Conservation (phyloP, 768 basidiomycete species). For the Lactifluus subvellereus region DNA sequence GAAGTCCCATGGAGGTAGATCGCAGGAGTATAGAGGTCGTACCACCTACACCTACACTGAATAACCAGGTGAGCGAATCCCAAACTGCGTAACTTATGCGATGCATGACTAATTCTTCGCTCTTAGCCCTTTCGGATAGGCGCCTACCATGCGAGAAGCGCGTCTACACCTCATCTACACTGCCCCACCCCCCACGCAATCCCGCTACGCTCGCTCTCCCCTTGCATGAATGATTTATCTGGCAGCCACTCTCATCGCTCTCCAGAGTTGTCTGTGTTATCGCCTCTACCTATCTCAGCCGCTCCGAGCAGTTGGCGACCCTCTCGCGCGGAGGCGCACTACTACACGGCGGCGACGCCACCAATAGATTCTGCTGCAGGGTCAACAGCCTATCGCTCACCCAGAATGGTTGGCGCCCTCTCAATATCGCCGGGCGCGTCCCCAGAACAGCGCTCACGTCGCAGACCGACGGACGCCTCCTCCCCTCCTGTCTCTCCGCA, state of each 20-base stretch:
- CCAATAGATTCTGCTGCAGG: background rate
- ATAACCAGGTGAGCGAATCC: background rate
- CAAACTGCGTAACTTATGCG: background rate
- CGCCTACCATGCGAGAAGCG: slow-evolving; percentile 11
- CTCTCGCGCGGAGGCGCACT: background rate
- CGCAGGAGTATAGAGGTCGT: slow-evolving; percentile 17
- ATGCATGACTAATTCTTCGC: background rate
- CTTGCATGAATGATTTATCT: background rate
- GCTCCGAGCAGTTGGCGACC: background rate
- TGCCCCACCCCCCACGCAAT: background rate
- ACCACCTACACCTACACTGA: slow-evolving; percentile 9
- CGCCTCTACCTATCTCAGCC: background rate
- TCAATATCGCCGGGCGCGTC: background rate
- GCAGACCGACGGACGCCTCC: no score
- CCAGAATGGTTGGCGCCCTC: background rate
- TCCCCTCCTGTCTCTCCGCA: background rate
- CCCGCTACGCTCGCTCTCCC: background rate
- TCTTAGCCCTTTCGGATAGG: background rate
- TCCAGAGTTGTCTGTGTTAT: background rate
- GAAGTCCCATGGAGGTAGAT: background rate
- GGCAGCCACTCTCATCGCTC: background rate
- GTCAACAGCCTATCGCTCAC: background rate
- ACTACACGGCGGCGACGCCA: slow-evolving; percentile 8
- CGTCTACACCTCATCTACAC: slow-evolving; percentile 7
- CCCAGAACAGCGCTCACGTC: background rate